Percentiles rank a stretch among this genome's conserved stretches.
These are phyloP conservation scores for Wakefieldia striispora DNA, from an alignment of 768 basidiomycete species.

Conservation along the genomic window DNA sequence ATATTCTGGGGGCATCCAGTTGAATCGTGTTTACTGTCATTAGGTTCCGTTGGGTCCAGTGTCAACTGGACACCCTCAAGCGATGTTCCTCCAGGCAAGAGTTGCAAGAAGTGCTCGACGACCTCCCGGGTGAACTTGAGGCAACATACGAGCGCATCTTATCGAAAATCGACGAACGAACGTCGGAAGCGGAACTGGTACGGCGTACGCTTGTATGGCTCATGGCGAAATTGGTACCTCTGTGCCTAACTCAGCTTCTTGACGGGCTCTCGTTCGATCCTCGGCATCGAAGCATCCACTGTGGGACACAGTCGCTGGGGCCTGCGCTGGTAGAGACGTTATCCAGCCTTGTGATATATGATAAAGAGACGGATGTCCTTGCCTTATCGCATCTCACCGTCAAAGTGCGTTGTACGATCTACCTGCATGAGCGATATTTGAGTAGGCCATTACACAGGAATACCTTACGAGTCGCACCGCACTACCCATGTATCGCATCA, in stretches of 20 bases:
- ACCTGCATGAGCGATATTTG: neutral
- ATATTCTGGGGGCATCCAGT: neutral
- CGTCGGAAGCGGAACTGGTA: neutral
- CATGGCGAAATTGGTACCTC: too few species aligned
- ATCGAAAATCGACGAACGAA: neutral
- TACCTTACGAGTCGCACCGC: too few species aligned
- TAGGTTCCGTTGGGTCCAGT: slow-evolving; percentile 1
- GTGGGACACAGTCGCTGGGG: neutral
- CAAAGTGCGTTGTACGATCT: neutral
- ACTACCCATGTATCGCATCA: too few species aligned
- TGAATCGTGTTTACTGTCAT: neutral
- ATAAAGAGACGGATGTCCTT: neutral
- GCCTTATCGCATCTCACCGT: neutral
- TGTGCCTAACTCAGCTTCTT: neutral
- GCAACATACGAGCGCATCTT: neutral
- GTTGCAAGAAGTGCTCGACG: neutral
- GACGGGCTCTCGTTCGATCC: neutral
- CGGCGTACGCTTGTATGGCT: neutral
- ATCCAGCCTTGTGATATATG: neutral
- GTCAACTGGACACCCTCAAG: neutral
- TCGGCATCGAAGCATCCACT: neutral
- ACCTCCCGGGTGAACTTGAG: neutral
- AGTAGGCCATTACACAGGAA: neutral
- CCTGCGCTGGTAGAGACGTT: neutral
- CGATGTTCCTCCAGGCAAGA: neutral